A percentile compares a stretch with the other conserved stretches of the same genome.
These are phyloP conservation scores for Populus simonii DNA, from an alignment of 345 rosid genomes.

Conservation along the genomic window DNA sequence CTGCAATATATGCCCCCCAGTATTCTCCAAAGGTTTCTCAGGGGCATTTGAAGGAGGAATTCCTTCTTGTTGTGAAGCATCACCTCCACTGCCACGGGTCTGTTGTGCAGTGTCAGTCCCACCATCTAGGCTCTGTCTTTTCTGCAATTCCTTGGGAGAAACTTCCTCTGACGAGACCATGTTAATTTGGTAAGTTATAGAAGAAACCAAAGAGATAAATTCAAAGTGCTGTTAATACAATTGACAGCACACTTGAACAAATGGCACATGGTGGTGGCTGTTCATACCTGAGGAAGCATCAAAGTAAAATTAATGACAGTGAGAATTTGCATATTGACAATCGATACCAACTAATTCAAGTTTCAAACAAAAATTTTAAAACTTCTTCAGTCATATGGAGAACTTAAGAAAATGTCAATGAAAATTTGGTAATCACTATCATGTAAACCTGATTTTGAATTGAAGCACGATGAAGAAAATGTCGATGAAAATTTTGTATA, in stretches of 20 bases:
- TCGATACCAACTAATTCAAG: not conserved
- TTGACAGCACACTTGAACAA: not conserved
- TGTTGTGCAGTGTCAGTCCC: conserved; percentile 1
- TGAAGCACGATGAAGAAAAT: not conserved
- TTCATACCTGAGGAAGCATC: conserved; percentile 16
- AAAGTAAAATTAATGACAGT: not conserved
- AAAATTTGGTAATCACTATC: not conserved
- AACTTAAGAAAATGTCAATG: not conserved
- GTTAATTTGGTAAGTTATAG: conserved; percentile 25
- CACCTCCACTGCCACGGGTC: conserved; percentile 10
- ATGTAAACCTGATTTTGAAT: not conserved
- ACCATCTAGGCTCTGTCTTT: conserved; percentile 25
- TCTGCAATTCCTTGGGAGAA: conserved; percentile 34
- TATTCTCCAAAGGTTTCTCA: conserved; percentile 24
- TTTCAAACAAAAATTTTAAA: not conserved
- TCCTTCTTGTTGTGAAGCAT: conserved; percentile 28
- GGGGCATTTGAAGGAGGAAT: conserved; percentile 18
- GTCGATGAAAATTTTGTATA: not conserved
- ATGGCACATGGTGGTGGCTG: conserved; percentile 2
- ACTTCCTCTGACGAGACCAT: conserved; percentile 43
- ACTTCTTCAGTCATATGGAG: not conserved
- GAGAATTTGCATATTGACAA: not conserved
- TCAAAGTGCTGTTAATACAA: conserved; percentile 8
- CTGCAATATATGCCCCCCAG: conserved; percentile 20
- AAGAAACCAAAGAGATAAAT: conserved; percentile 20